These are phyloP conservation scores for Talaromyces sp. DNA, from an alignment of 2,329 filamentous ascomycete genomes.

Conservation along the genomic window DNA sequence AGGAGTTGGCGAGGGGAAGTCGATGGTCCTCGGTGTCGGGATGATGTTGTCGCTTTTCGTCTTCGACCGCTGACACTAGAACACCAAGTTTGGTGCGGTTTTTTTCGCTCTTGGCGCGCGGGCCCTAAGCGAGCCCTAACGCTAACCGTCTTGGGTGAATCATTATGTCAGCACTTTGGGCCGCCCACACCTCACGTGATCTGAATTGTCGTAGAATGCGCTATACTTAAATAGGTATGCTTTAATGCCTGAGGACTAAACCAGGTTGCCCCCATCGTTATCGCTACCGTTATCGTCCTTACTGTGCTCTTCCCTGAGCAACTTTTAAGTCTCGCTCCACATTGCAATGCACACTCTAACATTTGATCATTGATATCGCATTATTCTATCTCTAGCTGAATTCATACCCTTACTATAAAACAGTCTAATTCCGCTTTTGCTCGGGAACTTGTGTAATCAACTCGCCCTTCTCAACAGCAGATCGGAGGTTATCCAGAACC, in stretches of 20 bases:
- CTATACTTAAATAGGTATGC: too few relatives aligned
- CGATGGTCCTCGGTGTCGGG: conserved; percentile 47
- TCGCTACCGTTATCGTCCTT: too few relatives aligned
- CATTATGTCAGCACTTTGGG: conserved; percentile 14
- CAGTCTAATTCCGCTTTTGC: conserved; percentile 51
- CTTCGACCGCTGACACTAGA: conserved; percentile 37
- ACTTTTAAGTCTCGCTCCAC: too few relatives aligned
- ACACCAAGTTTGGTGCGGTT: conserved; percentile 41
- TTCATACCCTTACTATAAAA: neutral
- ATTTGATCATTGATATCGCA: neutral
- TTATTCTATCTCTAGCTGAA: conserved; percentile 5
- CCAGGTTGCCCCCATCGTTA: too few relatives aligned
- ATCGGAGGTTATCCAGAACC: conserved; percentile 61
- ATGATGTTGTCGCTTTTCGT: conserved; percentile 44
- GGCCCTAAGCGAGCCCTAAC: conserved; percentile 48
- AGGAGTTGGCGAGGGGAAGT: conserved; percentile 44
- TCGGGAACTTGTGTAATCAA: conserved; percentile 64
- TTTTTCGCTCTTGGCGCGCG: conserved; percentile 44
- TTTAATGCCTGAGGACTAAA: too few relatives aligned
- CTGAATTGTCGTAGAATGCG: too few relatives aligned
- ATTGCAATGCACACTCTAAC: too few relatives aligned
- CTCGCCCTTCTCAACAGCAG: conserved; percentile 58
- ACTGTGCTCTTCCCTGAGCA: too few relatives aligned
- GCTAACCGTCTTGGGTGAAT: conserved; percentile 32
- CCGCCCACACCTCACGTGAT: too few relatives aligned